Evolutionary conservation across 2,329 filamentous ascomycete species (phyloP), one percentile per base, ranked within the genome.

Genomic region (Fusarium decemcellulare): DNA sequence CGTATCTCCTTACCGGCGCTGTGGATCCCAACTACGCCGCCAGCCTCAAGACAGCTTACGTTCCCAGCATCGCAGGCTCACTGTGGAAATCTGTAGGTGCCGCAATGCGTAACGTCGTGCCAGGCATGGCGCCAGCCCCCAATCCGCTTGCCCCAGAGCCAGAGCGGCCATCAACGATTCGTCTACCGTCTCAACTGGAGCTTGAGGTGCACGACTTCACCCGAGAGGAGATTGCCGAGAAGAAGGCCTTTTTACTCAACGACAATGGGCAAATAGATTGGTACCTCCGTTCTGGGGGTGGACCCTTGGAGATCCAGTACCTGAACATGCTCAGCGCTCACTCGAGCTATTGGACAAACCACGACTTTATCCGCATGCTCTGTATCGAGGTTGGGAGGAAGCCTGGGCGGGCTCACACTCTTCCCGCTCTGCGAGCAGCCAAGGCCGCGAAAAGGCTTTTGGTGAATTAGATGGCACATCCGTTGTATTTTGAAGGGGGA

Each of bases 261-360:
- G 96, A 99, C 74, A 98, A 98, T 71, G 95, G 95, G 0, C 96
- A 99, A 80, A 91, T 99, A 42, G 96, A 99, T 78, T 99, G 90
- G 80, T 97, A 92, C 74, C 83, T 99, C 51, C 90, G 90, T 51
- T 94, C 93, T 8, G 93, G 94, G 0, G 92, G 93, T 2, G 96
- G 96, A 0, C 92, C 95, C 5, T 83, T 99, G 37, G 96, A 97
- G 80, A 94, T 98, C 27, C 95, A 98, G 80, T 99, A 99, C 77
- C 81, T 98, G 37, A 98, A 97, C 72, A 99, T 99, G 96, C 82
- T 99, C 58, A 93, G 94, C 61, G 96, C 96, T 9, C 96, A 99
- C 80, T 94, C 93, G 59, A 95, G 93, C 77, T 99, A 99, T 79
- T 99, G 96, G 96, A 87, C 90, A 3, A 90, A 92, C 73, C 88